Evolutionary conservation across 805 yeast species (phyloP), one percentile per base, ranked within the genome.

Genomic region (Candida montana): DNA sequence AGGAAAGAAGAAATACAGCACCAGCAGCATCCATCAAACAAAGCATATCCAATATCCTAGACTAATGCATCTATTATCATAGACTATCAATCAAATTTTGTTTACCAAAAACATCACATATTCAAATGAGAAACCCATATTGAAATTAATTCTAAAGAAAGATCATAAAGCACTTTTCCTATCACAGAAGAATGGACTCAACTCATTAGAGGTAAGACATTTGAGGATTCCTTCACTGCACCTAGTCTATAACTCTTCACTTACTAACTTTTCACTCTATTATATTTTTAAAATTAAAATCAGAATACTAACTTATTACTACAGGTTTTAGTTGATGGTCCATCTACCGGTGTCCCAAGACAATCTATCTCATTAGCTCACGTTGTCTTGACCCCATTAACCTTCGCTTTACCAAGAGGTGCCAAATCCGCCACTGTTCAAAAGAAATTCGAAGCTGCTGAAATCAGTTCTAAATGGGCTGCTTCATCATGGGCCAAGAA

Each of bases 401-500:
- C 90, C 58, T 76, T 87, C 61, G 75, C 83, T 57, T 75, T 93
- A 65, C 89, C 97, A 78, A 91, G 96, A 79, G 97, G 96, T 72
- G 78, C 96, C 54, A 85, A 86, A 75, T 74, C 95, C 61, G 76
- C 80, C 57, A 74, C 80, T 53, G 91, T 95, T 62, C 65, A 81
- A 63, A 91, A 91, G 86, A 86, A 86, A 73, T 93, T 95, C 93
- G 78, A 80, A 64, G 86, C 93, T 68, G 83, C 95, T 62, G 90
- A 81, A 59, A 76, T 91, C 61, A 83, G 80, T 59, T 77, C 79
- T 65, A 86, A 91, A 74, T 93, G 98, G 98, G 80, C 84, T 59
- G 75, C 83, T 62, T 75, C 98, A 54, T 69, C 96, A 42, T 89
- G 97, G 97, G 97, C 99, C 67, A 86, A 91, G 85, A 90, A 89